Percentiles rank a stretch among this genome's conserved stretches.
Conservation (phyloP, 345 rosid genomes). For the Lenwebbia sp. region DNA sequence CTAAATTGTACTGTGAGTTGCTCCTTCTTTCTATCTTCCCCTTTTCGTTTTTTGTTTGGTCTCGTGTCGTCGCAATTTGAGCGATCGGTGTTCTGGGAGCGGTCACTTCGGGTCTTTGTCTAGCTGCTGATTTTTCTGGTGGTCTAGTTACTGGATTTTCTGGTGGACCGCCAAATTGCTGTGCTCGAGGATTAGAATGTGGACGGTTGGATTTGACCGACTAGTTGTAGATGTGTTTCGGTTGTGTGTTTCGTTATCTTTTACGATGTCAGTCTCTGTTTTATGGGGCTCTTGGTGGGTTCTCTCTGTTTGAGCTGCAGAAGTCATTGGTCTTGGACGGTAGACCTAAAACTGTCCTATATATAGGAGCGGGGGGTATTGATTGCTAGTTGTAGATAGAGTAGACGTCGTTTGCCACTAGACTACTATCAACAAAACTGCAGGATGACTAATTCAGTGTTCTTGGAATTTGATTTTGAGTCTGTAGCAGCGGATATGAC, state of each 20-base stretch:
- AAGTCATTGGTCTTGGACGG: background rate
- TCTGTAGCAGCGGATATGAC: background rate
- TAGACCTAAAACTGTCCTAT: background rate
- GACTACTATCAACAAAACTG: background rate
- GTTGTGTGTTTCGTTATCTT: background rate
- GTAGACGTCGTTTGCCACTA: background rate
- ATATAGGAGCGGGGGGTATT: background rate
- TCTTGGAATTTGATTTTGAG: background rate
- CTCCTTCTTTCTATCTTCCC: background rate
- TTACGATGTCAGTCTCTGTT: background rate
- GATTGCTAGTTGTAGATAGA: background rate
- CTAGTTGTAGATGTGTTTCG: background rate
- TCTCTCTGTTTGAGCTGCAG: background rate
- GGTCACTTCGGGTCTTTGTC: background rate
- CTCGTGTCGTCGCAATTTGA: background rate
- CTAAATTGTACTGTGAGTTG: conserved; percentile 23
- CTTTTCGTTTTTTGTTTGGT: background rate
- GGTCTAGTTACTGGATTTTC: background rate
- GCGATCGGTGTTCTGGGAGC: background rate
- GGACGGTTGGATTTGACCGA: background rate
- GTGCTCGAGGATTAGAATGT: background rate
- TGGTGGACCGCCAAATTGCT: background rate
- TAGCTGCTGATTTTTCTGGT: too few relatives aligned
- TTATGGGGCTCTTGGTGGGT: background rate
- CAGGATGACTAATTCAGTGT: background rate